These are phyloP conservation scores for Yamadazyma olivae DNA, from an alignment of 805 yeast species.

Conservation along the genomic window DNA sequence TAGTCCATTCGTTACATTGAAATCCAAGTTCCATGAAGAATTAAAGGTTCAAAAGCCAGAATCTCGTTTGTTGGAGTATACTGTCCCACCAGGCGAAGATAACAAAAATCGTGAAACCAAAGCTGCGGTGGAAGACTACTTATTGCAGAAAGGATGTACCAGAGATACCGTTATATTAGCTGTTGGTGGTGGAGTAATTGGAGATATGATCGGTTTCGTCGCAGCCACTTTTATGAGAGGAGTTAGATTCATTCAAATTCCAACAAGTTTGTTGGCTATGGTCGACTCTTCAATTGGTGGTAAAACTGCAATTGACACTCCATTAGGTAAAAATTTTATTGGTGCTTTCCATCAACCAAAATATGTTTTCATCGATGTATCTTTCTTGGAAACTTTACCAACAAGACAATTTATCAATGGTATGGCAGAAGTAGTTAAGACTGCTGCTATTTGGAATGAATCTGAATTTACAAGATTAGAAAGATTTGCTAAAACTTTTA, in stretches of 20 bases:
- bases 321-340: constrained; percentile 89
- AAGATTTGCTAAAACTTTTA: constrained; percentile 63
- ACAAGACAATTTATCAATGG: constrained; percentile 95
- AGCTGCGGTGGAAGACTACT: constrained; percentile 88
- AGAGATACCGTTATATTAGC: constrained; percentile 94
- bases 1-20: constrained; percentile 54
- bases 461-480: constrained; percentile 84
- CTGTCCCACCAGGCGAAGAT: constrained; percentile 90
- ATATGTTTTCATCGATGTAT: constrained; percentile 82
- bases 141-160: constrained; percentile 82
- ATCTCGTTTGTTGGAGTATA: constrained; percentile 68
- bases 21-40: constrained; percentile 37
- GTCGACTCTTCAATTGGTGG: constrained; percentile 99
- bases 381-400: constrained; percentile 84
- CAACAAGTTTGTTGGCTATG: constrained; percentile 93
- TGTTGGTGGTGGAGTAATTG: constrained; percentile 97
- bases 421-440: constrained; percentile 96
- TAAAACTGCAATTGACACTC: constrained; percentile 96
- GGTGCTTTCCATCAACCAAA: constrained; percentile 98
- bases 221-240: constrained; percentile 99
- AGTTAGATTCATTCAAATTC: constrained; percentile 88
- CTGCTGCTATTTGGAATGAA: constrained; percentile 98
- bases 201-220: constrained; percentile 98
- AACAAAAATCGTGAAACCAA: constrained; percentile 86
- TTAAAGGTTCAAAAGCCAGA: constrained; percentile 40